Percentiles rank a stretch among this genome's conserved stretches.
Conservation (phyloP, 495 filamentous ascomycete genomes). For the Cetradonia linearis region DNA sequence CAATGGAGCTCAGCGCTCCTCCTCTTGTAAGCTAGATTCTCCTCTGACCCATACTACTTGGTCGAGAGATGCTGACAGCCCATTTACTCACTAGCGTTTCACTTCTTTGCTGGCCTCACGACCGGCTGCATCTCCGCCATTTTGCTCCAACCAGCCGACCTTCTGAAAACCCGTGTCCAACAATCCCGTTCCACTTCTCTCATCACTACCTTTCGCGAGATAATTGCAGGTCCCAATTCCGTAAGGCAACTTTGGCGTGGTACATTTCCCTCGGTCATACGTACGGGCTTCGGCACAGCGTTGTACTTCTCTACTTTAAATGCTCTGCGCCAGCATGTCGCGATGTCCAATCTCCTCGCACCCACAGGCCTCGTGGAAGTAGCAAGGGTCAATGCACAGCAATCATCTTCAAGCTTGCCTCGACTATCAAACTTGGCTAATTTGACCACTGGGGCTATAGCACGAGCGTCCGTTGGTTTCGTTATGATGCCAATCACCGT, state of each 20-base stretch:
- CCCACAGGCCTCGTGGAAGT: constrained; percentile 21
- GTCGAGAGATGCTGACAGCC: not conserved
- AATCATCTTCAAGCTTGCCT: constrained; percentile 59
- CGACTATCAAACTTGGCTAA: constrained; percentile 80
- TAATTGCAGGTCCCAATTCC: constrained; percentile 50
- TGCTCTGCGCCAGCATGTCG: constrained; percentile 60
- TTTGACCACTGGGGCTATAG: constrained; percentile 70
- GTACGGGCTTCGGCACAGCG: constrained; percentile 85
- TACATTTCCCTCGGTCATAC: constrained; percentile 79
- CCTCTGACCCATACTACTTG: not conserved
- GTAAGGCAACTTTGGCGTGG: constrained; percentile 85
- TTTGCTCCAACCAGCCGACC: constrained; percentile 89
- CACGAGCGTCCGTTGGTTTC: constrained; percentile 75
- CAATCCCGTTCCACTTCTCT: constrained; percentile 60
- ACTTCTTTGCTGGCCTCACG: constrained; percentile 72
- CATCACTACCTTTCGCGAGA: constrained; percentile 56
- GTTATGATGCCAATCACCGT: constrained; percentile 95
- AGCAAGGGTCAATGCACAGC: not conserved
- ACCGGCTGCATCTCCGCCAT: constrained; percentile 75
- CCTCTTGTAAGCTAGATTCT: constrained; percentile 15
- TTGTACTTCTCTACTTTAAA: constrained; percentile 92
- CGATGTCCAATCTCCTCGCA: constrained; percentile 37
- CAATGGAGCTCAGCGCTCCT: constrained; percentile 15
- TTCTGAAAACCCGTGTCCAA: constrained; percentile 92
- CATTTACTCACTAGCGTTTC: constrained; percentile 41